Percentiles rank a stretch among this genome's conserved stretches.
Evolutionary conservation across 2,329 filamentous ascomycete genomes (phyloP).

Genomic region (Fusarium sp.): DNA sequence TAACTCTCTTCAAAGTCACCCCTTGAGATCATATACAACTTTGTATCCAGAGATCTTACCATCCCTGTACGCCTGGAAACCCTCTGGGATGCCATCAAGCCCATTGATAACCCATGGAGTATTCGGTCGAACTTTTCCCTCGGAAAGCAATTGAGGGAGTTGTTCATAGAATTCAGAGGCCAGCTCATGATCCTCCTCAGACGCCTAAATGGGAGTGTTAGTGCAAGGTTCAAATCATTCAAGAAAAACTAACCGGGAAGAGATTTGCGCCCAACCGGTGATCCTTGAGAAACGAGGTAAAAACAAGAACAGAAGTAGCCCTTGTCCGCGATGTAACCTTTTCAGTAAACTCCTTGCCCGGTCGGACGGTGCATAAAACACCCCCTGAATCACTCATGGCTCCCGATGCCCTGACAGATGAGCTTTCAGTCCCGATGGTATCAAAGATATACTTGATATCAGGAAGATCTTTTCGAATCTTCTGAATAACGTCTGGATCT

Average conservation of each 20-base stretch:
- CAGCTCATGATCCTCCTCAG: constrained; percentile 1
- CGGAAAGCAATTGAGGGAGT: not conserved
- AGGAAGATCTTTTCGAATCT: constrained; percentile 48
- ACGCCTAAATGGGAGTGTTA: not conserved
- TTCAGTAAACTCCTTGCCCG: constrained; percentile 53
- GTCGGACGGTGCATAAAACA: constrained; percentile 54
- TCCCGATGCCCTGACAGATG: constrained; percentile 48
- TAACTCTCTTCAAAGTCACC: too few relatives aligned
- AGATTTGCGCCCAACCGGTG: not conserved
- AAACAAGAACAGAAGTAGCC: constrained; percentile 56
- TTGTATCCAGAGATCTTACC: constrained; percentile 9
- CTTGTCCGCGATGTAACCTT: constrained; percentile 45
- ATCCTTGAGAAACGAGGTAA: constrained; percentile 53
- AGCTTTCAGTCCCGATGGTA: constrained; percentile 52
- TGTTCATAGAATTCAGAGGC: not conserved
- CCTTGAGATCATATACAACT: not conserved
- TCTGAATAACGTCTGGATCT: constrained; percentile 48
- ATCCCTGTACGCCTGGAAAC: constrained; percentile 6
- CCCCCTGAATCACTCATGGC: constrained; percentile 43
- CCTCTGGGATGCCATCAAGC: not conserved
- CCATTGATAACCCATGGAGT: not conserved
- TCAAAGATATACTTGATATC: constrained; percentile 53
- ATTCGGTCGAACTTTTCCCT: not conserved
- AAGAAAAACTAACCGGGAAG: not conserved
- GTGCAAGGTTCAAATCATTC: not conserved